Evolutionary conservation across 148 eudicot genomes (phyloP).

Genomic region (Rhododendron ovatum): DNA sequence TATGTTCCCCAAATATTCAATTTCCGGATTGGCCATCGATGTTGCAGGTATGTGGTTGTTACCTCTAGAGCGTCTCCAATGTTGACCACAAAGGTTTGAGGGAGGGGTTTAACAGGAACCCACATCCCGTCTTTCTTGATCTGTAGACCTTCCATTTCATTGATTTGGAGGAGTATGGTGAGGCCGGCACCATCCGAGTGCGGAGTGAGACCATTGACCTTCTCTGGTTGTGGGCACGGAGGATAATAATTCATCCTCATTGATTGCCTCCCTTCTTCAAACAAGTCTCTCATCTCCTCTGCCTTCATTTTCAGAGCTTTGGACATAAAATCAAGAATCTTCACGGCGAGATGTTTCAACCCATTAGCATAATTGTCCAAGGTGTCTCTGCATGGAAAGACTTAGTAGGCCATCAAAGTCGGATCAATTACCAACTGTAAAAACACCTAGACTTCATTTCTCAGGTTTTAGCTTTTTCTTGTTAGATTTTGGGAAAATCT

Average conservation of each 20-base stretch:
- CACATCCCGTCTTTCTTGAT: not conserved
- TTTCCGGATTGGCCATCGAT: too few species aligned
- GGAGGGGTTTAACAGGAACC: constrained; percentile 1
- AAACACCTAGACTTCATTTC: not conserved
- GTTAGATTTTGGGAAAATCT: too few species aligned
- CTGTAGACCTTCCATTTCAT: not conserved
- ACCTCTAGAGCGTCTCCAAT: constrained; percentile 3
- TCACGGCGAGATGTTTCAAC: constrained; percentile 7
- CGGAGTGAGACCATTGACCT: constrained; percentile 20
- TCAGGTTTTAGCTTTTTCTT: too few species aligned
- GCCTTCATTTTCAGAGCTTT: constrained; percentile 10
- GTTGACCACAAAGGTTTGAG: constrained; percentile 11
- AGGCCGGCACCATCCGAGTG: not conserved
- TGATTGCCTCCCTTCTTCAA: constrained; percentile 3
- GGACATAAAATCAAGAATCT: constrained; percentile 10
- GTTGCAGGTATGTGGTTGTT: not conserved
- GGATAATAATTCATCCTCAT: constrained; percentile 33
- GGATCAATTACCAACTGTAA: not conserved
- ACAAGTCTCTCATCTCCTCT: constrained; percentile 4
- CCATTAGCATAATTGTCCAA: constrained; percentile 9
- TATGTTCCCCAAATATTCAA: too few species aligned
- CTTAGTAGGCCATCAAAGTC: not conserved
- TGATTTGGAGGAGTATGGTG: constrained; percentile 5
- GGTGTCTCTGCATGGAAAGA: constrained; percentile 10
- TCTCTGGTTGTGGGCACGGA: constrained; percentile 25